Evolutionary conservation across 2,329 filamentous ascomycete genomes (phyloP).

Genomic region (Fonsecaea erecta): DNA sequence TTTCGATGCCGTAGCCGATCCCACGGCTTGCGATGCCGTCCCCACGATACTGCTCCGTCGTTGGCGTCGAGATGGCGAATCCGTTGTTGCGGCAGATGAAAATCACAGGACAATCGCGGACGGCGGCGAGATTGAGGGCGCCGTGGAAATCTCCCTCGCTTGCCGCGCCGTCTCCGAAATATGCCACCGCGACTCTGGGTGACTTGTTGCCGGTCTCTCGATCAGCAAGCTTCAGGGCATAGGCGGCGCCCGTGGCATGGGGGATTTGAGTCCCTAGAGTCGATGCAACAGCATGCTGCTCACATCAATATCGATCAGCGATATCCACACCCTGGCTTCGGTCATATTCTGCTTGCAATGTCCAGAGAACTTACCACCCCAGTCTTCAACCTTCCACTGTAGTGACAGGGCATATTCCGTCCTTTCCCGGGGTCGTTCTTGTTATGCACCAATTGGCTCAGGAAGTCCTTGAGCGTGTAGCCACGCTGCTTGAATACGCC

Average conservation of each 20-base stretch:
- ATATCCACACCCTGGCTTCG: background rate
- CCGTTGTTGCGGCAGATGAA: conserved; percentile 95
- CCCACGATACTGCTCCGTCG: conserved; percentile 85
- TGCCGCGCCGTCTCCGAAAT: conserved; percentile 89
- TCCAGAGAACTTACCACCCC: conserved; percentile 20
- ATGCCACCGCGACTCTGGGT: conserved; percentile 74
- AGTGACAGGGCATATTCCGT: conserved; percentile 97
- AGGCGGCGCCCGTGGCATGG: conserved; percentile 83
- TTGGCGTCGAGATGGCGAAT: conserved; percentile 87
- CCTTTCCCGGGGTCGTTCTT: conserved; percentile 76
- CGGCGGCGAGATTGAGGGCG: conserved; percentile 87
- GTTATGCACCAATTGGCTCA: conserved; percentile 92
- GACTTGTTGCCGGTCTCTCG: conserved; percentile 70
- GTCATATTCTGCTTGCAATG: no score
- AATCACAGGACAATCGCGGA: conserved; percentile 78
- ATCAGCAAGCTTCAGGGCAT: conserved; percentile 81
- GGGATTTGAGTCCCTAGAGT: conserved; percentile 87
- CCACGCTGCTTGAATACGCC: conserved; percentile 89
- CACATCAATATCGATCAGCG: background rate
- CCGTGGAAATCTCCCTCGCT: conserved; percentile 92
- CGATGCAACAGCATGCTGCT: conserved; percentile 77
- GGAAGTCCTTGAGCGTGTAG: conserved; percentile 83
- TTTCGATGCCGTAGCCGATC: conserved; percentile 88
- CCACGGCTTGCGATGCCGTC: conserved; percentile 88
- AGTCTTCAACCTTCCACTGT: conserved; percentile 80